phyloP scores from a whole-genome alignment of 768 basidiomycete species.

The Psilocybe azurescens region DNA sequence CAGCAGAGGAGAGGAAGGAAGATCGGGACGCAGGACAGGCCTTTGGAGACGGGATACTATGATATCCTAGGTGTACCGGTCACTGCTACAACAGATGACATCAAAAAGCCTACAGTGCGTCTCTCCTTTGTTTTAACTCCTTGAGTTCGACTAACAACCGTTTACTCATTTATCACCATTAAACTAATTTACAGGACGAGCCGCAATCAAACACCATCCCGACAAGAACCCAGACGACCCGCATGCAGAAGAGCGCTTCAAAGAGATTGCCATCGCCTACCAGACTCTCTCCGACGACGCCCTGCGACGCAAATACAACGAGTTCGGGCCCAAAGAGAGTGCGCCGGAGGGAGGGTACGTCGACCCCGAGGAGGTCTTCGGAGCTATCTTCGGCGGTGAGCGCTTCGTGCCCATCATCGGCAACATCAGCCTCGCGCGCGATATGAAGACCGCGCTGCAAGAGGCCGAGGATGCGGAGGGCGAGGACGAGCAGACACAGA shows the following conservation, averaged over 20 bases:
- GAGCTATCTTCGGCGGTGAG: slow-evolving; percentile 90
- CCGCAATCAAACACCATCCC: slow-evolving; percentile 91
- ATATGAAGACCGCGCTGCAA: slow-evolving; percentile 93
- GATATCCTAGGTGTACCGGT: slow-evolving; percentile 81
- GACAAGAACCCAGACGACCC: slow-evolving; percentile 94
- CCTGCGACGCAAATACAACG: slow-evolving; percentile 87
- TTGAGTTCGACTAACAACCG: not conserved
- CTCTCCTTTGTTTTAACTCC: not conserved
- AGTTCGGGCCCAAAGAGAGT: slow-evolving; percentile 86
- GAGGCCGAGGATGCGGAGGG: slow-evolving; percentile 79
- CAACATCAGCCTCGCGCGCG: slow-evolving; percentile 82
- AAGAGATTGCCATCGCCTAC: slow-evolving; percentile 88
- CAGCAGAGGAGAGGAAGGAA: slow-evolving; percentile 63
- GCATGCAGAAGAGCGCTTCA: slow-evolving; percentile 85
- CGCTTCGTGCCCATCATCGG: slow-evolving; percentile 88
- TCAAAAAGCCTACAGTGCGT: slow-evolving; percentile 89
- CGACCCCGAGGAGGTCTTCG: slow-evolving; percentile 83
- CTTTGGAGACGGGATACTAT: slow-evolving; percentile 91
- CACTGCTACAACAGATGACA: slow-evolving; percentile 79
- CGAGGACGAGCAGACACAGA: slow-evolving; percentile 40
- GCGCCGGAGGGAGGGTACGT: slow-evolving; percentile 86
- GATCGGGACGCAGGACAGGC: slow-evolving; percentile 88
- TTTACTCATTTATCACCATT: too few relatives aligned
- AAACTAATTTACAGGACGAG: slow-evolving; percentile 52
- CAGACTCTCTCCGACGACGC: slow-evolving; percentile 82